Conservation (phyloP, 2,329 filamentous ascomycete species). For the Phoma sp. region DNA sequence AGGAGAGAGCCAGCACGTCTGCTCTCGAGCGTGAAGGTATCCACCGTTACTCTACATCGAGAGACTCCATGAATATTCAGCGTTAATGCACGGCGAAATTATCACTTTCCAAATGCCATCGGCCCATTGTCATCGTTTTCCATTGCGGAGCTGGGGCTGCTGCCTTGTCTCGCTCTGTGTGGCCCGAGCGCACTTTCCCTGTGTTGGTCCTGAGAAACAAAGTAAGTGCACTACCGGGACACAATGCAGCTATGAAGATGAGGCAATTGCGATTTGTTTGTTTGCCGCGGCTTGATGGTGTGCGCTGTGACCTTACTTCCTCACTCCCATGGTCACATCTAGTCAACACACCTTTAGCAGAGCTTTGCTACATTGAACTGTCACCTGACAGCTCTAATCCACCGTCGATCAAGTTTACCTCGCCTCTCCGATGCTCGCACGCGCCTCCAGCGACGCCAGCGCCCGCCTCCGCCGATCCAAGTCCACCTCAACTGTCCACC, state of each 20-base stretch:
- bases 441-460: slow-evolving; percentile 46
- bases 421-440: slow-evolving; percentile 39
- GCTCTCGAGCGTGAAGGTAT: slow-evolving; percentile 14
- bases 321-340: slow-evolving; percentile 22
- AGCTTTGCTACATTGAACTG: slow-evolving; percentile 29
- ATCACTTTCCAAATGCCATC: not conserved
- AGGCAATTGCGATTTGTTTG: not conserved
- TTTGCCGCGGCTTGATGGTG: not conserved
- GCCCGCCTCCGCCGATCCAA: slow-evolving; percentile 48
- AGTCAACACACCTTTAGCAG: slow-evolving; percentile 29
- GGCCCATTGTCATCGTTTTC: not conserved
- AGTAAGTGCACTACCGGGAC: not conserved
- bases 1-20: slow-evolving; percentile 20
- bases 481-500: slow-evolving; percentile 42
- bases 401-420: slow-evolving; percentile 13
- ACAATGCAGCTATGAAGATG: not conserved
- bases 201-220: not conserved
- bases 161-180: not conserved
- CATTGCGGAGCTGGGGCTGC: not conserved
- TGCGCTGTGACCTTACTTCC: not conserved
- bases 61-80: not conserved
- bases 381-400: slow-evolving; percentile 26
- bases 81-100: not conserved
- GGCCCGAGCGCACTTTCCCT: not conserved
- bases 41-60: slow-evolving; percentile 11